Evolutionary conservation across 176 grass and related monocot genomes (phyloP).

Genomic region (Neostapfia colusana): DNA sequence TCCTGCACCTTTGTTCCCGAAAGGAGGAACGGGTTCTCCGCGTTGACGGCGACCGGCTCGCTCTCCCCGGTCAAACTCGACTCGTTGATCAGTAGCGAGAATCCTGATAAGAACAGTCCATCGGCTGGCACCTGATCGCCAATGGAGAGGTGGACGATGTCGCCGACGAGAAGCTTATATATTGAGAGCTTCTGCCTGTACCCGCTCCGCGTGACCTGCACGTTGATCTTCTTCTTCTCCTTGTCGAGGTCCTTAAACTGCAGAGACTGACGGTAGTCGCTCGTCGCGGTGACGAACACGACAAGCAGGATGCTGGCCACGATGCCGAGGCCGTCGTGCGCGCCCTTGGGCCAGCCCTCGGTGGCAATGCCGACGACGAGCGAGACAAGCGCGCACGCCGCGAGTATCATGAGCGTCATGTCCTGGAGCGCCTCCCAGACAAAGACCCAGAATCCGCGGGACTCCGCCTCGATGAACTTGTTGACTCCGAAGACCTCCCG

Average conservation of each 20-base stretch:
- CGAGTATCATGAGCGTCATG: constrained; percentile 92
- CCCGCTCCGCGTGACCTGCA: constrained; percentile 74
- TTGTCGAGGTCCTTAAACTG: constrained; percentile 98
- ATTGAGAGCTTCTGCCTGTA: constrained; percentile 85
- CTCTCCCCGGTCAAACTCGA: constrained; percentile 95
- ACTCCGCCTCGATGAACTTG: constrained; percentile 67
- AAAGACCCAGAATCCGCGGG: constrained; percentile 82
- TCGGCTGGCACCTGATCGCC: constrained; percentile 94
- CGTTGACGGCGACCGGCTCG: constrained; percentile 75
- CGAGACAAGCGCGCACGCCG: constrained; percentile 66
- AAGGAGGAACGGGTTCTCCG: constrained; percentile 82
- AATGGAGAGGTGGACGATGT: constrained; percentile 83
- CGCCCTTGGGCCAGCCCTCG: constrained; percentile 94
- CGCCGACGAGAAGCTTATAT: constrained; percentile 80
- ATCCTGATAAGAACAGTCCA: constrained; percentile 79
- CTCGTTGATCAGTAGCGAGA: constrained; percentile 86
- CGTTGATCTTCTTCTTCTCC: constrained; percentile 93
- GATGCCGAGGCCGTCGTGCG: constrained; percentile 88
- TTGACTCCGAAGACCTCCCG: constrained; percentile 70
- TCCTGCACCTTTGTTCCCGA: constrained; percentile 96
- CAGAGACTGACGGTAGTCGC: constrained; percentile 87
- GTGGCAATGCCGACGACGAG: constrained; percentile 77
- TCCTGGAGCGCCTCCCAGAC: constrained; percentile 93
- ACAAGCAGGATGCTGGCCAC: constrained; percentile 86
- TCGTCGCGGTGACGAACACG: constrained; percentile 84